phyloP scores from a whole-genome alignment of 768 basidiomycete species.

The Lactarius hengduanensis region DNA sequence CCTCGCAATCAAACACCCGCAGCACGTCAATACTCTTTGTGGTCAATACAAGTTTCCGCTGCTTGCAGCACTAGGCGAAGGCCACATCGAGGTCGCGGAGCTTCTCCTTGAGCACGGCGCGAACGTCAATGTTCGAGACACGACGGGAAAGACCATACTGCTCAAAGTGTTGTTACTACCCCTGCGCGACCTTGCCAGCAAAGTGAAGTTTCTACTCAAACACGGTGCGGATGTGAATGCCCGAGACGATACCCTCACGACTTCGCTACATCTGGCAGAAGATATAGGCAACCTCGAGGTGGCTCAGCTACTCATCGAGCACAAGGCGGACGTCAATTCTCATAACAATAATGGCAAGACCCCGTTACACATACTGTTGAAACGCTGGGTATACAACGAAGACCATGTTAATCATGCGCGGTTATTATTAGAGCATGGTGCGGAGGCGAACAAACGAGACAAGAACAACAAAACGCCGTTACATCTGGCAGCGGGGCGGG shows the following conservation, averaged over 20 bases:
- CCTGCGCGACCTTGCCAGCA: neutral
- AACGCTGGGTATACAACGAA: no score
- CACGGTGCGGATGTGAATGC: neutral
- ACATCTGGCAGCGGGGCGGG: no score
- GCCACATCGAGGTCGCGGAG: neutral
- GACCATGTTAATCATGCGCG: no score
- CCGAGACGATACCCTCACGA: neutral
- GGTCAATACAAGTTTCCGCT: neutral
- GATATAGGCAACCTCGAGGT: neutral
- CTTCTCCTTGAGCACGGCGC: neutral
- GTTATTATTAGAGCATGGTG: no score
- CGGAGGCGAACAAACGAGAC: no score
- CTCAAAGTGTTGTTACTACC: rapidly evolving
- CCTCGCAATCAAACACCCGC: neutral
- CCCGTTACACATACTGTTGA: no score
- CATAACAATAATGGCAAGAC: no score
- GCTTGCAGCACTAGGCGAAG: neutral
- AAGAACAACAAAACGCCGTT: no score
- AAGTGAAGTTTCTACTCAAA: neutral
- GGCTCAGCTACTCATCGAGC: neutral
- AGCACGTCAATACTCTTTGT: neutral
- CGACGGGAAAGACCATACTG: neutral
- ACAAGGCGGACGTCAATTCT: neutral
- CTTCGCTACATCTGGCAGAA: neutral
- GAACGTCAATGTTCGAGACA: neutral